Evolutionary conservation across 805 yeast genomes (phyloP).

Genomic region (Grigorovia jiainica): DNA sequence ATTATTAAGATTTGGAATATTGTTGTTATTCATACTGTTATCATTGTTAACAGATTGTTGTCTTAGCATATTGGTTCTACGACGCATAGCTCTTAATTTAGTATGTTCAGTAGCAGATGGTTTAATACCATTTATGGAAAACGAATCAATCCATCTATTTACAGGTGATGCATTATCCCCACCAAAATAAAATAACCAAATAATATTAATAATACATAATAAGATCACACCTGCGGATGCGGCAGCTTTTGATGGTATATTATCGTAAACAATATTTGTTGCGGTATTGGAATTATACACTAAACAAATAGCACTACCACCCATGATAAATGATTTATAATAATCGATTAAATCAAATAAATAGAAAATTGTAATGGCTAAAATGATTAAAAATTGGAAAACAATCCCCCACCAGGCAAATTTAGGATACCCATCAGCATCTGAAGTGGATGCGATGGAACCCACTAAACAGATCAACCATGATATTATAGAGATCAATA

Average conservation of each 20-base stretch:
- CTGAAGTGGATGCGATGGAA: conserved; percentile 48
- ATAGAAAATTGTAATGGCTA: conserved; percentile 43
- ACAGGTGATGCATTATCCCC: conserved; percentile 84
- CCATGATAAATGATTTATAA: conserved; percentile 44
- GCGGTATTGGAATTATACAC: conserved; percentile 79
- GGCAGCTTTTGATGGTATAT: conserved; percentile 60
- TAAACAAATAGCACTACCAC: conserved; percentile 53
- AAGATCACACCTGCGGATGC: conserved; percentile 90
- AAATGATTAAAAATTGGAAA: conserved; percentile 56
- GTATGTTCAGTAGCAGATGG: conserved; percentile 27
- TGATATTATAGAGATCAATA: conserved; percentile 61
- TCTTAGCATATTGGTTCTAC: conserved; percentile 7
- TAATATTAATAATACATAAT: conserved; percentile 66
- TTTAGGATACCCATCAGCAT: conserved; percentile 48
- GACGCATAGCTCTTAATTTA: conserved; percentile 18
- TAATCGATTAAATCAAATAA: conserved; percentile 55
- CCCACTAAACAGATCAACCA: conserved; percentile 91
- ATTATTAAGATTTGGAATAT: not conserved
- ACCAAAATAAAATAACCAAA: conserved; percentile 87
- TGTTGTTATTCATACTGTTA: conserved; percentile 4
- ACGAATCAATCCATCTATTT: conserved; percentile 77
- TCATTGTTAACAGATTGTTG: not conserved
- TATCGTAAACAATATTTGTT: conserved; percentile 65
- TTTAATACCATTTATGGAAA: conserved; percentile 46
- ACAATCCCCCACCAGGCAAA: conserved; percentile 97